Percentiles rank a stretch among this genome's conserved stretches.
These are phyloP conservation scores for Sisymbrium irio DNA, from an alignment of 345 rosid species.

Conservation along the genomic window DNA sequence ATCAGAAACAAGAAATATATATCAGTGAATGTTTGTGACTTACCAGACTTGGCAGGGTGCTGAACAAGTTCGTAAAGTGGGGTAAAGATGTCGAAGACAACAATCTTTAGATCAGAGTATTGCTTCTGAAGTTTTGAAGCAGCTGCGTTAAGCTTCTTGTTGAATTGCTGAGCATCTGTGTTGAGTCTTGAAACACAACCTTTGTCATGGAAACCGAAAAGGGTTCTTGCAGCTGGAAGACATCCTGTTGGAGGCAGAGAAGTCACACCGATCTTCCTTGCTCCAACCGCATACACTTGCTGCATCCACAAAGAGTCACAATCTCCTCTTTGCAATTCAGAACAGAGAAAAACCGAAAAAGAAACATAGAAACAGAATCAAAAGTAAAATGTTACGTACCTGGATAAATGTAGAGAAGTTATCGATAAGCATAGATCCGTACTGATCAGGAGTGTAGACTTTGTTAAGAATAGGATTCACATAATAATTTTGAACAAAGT, in stretches of 20 bases:
- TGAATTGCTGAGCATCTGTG: slow-evolving; percentile 66
- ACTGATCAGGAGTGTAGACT: slow-evolving; percentile 61
- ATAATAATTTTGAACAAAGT: slow-evolving; percentile 81
- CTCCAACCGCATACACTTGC: slow-evolving; percentile 66
- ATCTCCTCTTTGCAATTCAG: not conserved
- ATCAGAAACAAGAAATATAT: not conserved
- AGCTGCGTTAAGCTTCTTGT: slow-evolving; percentile 63
- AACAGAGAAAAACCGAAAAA: not conserved
- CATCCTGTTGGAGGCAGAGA: slow-evolving; percentile 93
- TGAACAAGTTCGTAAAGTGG: slow-evolving; percentile 64
- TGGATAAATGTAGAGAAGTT: slow-evolving; percentile 56
- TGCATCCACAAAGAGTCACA: slow-evolving; percentile 29
- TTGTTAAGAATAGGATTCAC: slow-evolving; percentile 68
- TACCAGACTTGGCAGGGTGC: slow-evolving; percentile 64
- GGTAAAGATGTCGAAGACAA: slow-evolving; percentile 71
- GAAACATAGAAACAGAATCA: not conserved
- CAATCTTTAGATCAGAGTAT: slow-evolving; percentile 66
- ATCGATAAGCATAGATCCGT: slow-evolving; percentile 54
- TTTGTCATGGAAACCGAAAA: slow-evolving; percentile 56
- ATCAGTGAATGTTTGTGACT: not conserved
- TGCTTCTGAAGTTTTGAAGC: slow-evolving; percentile 64
- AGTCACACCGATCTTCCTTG: slow-evolving; percentile 83
- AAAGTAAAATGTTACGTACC: slow-evolving; percentile 52
- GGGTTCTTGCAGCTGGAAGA: slow-evolving; percentile 73
- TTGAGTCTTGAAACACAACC: slow-evolving; percentile 76